These are phyloP conservation scores for Jackrogersella multiformis DNA, from an alignment of 495 filamentous ascomycete genomes.

Conservation along the genomic window DNA sequence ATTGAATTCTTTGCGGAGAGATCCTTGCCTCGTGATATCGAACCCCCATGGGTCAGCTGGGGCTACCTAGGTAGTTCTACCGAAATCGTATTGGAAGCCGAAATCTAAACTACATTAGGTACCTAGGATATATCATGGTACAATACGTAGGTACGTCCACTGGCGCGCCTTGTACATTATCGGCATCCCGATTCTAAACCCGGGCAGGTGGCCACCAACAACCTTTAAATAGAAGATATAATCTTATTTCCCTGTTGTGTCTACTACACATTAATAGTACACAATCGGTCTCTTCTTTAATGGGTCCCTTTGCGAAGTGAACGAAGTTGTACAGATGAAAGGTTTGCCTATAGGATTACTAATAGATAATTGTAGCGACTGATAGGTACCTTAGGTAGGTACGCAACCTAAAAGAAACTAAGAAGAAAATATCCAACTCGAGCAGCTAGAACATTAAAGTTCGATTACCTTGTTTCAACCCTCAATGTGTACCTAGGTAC, in stretches of 20 bases:
- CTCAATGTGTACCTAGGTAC: too few species aligned
- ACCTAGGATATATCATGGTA: too few species aligned
- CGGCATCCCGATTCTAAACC: not conserved
- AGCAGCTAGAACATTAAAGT: slow-evolving; percentile 7
- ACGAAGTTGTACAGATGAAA: not conserved
- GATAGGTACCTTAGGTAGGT: too few species aligned
- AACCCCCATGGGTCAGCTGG: slow-evolving; percentile 14
- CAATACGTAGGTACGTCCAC: not conserved
- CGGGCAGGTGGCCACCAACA: not conserved
- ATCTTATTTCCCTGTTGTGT: slow-evolving; percentile 1
- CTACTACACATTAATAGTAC: not conserved
- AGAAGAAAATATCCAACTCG: slow-evolving; percentile 30
- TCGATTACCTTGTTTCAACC: slow-evolving; percentile 18
- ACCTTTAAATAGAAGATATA: slow-evolving; percentile 10
- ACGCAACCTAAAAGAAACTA: not conserved
- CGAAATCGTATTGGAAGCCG: slow-evolving; percentile 16
- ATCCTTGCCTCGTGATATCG: slow-evolving; percentile 33
- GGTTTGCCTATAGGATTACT: too few species aligned
- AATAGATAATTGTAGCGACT: too few species aligned
- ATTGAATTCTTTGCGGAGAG: slow-evolving; percentile 33
- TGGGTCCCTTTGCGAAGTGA: not conserved
- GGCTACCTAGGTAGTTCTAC: slow-evolving; percentile 2
- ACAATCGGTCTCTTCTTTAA: not conserved
- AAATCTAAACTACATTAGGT: too few species aligned
- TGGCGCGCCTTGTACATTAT: not conserved